phyloP scores from a whole-genome alignment of 768 basidiomycete species.

The Suillus tomentosus region DNA sequence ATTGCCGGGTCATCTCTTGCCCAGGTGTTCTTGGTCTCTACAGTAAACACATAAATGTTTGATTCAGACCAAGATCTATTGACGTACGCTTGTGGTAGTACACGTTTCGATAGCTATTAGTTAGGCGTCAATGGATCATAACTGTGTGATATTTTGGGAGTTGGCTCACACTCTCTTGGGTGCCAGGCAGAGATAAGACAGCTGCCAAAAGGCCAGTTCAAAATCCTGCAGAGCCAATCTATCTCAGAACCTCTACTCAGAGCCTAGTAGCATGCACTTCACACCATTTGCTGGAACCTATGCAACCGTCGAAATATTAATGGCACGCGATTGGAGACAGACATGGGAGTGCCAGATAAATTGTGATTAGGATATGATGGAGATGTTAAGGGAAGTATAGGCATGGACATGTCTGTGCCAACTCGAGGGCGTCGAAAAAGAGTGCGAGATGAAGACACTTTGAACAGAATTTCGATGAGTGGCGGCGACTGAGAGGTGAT shows the following conservation, averaged over 20 bases:
- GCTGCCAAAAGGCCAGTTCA: conserved; percentile 94
- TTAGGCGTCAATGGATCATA: conserved; percentile 18
- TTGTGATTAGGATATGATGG: conserved; percentile 26
- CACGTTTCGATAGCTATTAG: conserved; percentile 83
- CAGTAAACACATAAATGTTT: conserved; percentile 6
- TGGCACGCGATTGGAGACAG: conserved; percentile 61
- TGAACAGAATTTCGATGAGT: background rate
- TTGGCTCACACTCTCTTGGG: conserved; percentile 82
- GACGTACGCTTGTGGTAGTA: conserved; percentile 91
- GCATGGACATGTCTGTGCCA: conserved; percentile 35
- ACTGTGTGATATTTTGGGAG: background rate
- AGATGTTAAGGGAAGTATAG: conserved; percentile 36
- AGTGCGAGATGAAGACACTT: conserved; percentile 20
- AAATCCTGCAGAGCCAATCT: conserved; percentile 67
- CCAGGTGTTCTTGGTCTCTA: conserved; percentile 98
- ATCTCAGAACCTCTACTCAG: conserved; percentile 3
- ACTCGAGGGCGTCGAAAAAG: conserved; percentile 20
- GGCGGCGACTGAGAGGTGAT: background rate
- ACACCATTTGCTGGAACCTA: conserved; percentile 86
- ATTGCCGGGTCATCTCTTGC: conserved; percentile 97
- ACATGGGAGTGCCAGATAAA: conserved; percentile 16
- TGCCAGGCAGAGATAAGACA: conserved; percentile 90
- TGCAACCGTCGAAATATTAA: conserved; percentile 79
- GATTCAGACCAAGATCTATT: background rate
- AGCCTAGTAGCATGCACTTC: conserved; percentile 19